Base-by-base conservation (phyloP, 495 filamentous ascomycete species). In the Penicillium cinerascens region DNA sequence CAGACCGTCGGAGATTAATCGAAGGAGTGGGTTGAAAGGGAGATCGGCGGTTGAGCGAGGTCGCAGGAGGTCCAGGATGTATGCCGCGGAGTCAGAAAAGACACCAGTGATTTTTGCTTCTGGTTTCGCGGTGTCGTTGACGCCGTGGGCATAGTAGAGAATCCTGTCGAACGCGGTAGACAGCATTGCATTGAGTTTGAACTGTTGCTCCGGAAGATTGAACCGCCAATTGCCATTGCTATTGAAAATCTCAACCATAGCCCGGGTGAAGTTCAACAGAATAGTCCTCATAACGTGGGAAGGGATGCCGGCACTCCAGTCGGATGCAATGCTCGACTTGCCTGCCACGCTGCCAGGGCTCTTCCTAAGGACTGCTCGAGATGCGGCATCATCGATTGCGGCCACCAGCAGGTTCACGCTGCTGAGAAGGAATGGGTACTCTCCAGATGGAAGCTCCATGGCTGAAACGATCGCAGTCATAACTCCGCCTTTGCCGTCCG, bases 191-290 rank as follows among this genome's bases (percentile, higher is more conserved):
- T 77, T 80, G 47, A 88, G 76, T 48, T 80, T 74, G 54, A 86
- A 78, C 44, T 84, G 82, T 45, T 92, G 83, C 23, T 84, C 75
- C 16, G 80, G 75, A 4, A 80, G 76, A 10, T 77, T 76, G 63
- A 95, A 96, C 58, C 83, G 87, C 95, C 92, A 97, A 6, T 82
- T 88, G 17, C 78, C 78, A 16, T 83, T 87, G 66, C 85, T 89
- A 70, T 92, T 88, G 59, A 89, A 88, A 7, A 95, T 78, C 60
- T 95, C 91, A 23, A 91, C 75, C 60, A 87, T 76, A 10, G 82
- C 82, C 52, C 86, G 82, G 15, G 83, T 83, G 52, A 92, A 87
- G 22, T 84, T 84, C 8, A 84, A 70, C 17, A 92, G 65, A 22
- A 92, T 84, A 44, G 83, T 82, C 44, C 84, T 82, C 55, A 95